Evolutionary conservation across 2,329 filamentous ascomycete genomes (phyloP).

Genomic region (Xylariales sp.): DNA sequence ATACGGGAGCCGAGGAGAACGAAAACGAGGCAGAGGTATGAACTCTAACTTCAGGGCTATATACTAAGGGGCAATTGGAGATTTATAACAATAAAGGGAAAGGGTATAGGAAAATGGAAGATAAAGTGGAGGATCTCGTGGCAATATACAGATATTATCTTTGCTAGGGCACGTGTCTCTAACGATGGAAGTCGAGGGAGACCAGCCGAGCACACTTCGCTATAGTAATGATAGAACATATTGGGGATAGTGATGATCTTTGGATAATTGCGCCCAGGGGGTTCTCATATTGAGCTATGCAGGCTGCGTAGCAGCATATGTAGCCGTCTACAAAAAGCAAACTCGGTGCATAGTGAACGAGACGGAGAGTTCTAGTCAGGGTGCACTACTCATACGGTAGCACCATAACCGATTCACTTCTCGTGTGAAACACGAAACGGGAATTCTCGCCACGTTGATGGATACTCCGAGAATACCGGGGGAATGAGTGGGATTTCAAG

Average conservation of each 20-base stretch:
- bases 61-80: not conserved
- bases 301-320: slow-evolving; percentile 39
- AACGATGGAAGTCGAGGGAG: slow-evolving; percentile 5
- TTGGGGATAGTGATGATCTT: slow-evolving; percentile 2
- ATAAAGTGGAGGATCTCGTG: slow-evolving; percentile 13
- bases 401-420: slow-evolving; percentile 2
- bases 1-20: not conserved
- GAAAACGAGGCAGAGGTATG: not conserved
- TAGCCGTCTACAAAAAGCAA: slow-evolving; percentile 28
- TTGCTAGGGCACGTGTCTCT: not conserved
- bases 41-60: not conserved
- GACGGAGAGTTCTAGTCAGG: slow-evolving; percentile 3
- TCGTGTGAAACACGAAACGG: slow-evolving; percentile 3
- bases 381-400: slow-evolving; percentile 6
- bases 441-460: slow-evolving; percentile 33
- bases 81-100: slow-evolving; percentile 8
- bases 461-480: slow-evolving; percentile 34
- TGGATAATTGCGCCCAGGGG: slow-evolving; percentile 32
- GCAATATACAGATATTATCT: slow-evolving; percentile 1
- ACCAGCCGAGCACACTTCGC: slow-evolving; percentile 20
- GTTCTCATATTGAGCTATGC: slow-evolving; percentile 30
- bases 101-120: slow-evolving; percentile 1
- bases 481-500: slow-evolving; percentile 29
- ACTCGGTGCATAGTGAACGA: slow-evolving; percentile 25
- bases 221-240: slow-evolving; percentile 14